Evolutionary conservation across 2,329 filamentous ascomycete species (phyloP).

Genomic region (Xylariaceae sp.): DNA sequence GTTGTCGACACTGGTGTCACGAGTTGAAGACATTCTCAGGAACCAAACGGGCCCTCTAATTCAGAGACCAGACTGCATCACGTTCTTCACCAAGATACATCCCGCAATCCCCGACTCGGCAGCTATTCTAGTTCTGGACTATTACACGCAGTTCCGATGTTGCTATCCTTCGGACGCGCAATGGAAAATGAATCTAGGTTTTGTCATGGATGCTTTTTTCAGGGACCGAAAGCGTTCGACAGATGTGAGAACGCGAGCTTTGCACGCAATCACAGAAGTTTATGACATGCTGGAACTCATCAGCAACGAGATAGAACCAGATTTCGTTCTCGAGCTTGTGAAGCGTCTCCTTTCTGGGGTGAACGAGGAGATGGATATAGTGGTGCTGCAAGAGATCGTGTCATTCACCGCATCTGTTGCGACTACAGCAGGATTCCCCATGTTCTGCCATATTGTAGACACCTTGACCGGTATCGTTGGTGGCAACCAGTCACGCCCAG

Average conservation of each 20-base stretch:
- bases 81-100: constrained; percentile 60
- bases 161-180: constrained; percentile 65
- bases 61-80: constrained; percentile 61
- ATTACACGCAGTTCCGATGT: constrained; percentile 63
- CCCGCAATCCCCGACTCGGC: constrained; percentile 59
- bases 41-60: constrained; percentile 46
- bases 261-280: constrained; percentile 55
- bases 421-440: constrained; percentile 49
- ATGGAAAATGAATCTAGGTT: constrained; percentile 60
- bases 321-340: constrained; percentile 54
- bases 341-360: constrained; percentile 57
- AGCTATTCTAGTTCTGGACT: constrained; percentile 58
- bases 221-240: constrained; percentile 56
- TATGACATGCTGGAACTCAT: constrained; percentile 55
- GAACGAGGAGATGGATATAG: constrained; percentile 56
- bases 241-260: constrained; percentile 55
- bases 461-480: constrained; percentile 47
- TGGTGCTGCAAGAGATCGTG: constrained; percentile 60
- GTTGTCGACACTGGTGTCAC: constrained; percentile 40
- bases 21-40: constrained; percentile 46
- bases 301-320: constrained; percentile 53
- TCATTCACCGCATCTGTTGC: constrained; percentile 61
- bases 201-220: constrained; percentile 60
- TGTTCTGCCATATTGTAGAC: constrained; percentile 56
- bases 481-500: constrained; percentile 43